Percentiles rank a stretch among this genome's conserved stretches.
phyloP scores from a whole-genome alignment of 176 grass and related monocot genomes.

The Urochloa ruziziensis region DNA sequence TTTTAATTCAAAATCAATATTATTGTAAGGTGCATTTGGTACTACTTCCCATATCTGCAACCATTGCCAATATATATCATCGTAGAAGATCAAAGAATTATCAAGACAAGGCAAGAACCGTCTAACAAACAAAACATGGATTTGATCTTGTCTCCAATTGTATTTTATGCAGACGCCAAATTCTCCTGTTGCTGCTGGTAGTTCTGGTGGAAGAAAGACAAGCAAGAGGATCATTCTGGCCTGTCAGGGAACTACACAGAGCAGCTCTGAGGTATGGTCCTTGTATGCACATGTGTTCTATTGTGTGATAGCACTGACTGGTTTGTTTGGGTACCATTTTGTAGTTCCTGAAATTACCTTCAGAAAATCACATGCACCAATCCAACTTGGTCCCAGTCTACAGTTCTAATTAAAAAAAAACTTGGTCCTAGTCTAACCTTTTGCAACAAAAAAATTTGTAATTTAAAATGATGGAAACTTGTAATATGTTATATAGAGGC shows the following conservation, averaged over 20 bases:
- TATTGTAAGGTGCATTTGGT: neutral
- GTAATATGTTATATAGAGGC: neutral
- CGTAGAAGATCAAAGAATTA: neutral
- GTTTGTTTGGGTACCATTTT: neutral
- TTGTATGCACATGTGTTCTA: neutral
- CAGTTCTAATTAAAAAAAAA: no score
- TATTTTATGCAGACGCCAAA: conserved; percentile 73
- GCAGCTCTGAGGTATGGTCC: conserved; percentile 53
- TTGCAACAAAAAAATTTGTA: neutral
- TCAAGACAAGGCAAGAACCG: neutral
- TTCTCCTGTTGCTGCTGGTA: conserved; percentile 59
- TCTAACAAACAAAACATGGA: neutral
- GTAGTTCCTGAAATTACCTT: neutral
- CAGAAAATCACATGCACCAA: neutral
- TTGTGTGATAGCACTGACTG: neutral
- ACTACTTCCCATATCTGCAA: neutral
- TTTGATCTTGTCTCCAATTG: conserved; percentile 9
- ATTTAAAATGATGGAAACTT: neutral
- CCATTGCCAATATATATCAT: neutral
- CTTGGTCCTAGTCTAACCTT: neutral
- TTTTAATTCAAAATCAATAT: neutral
- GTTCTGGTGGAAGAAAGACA: conserved; percentile 69
- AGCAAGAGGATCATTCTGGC: conserved; percentile 74
- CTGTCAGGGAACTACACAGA: conserved; percentile 76
- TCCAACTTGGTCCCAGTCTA: no score